These are phyloP conservation scores for Pythium brassicae DNA, from an alignment of 352 stramenopile genomes.

Conservation along the genomic window DNA sequence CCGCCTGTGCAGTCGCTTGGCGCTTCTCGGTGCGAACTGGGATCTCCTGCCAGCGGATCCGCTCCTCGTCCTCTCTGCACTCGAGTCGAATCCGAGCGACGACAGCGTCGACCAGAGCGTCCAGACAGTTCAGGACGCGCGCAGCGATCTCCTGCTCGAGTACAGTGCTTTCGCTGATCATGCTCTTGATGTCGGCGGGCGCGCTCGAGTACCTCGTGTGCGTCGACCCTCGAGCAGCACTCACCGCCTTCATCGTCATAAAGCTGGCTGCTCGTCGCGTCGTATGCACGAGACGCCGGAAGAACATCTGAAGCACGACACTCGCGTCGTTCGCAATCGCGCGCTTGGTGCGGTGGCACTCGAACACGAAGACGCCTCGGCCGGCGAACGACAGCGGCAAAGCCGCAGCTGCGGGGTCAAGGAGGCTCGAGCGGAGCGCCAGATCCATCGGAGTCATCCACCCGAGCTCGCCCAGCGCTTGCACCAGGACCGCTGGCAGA, in stretches of 20 bases:
- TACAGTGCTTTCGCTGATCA: constrained; percentile 10
- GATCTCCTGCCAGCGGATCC: constrained; percentile 25
- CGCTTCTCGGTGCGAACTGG: constrained; percentile 37
- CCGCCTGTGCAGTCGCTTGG: constrained; percentile 17
- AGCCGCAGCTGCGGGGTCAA: constrained; percentile 17
- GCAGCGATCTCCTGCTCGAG: constrained; percentile 22
- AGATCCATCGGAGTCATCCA: constrained; percentile 33
- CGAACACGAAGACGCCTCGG: constrained; percentile 37
- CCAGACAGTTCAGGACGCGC: constrained; percentile 25
- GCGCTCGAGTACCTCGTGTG: constrained; percentile 6
- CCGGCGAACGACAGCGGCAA: constrained; percentile 27
- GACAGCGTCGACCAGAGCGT: constrained; percentile 30
- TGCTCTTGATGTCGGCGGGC: constrained; percentile 3
- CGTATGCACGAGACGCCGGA: constrained; percentile 13
- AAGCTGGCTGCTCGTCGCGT: constrained; percentile 4
- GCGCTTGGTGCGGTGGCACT: constrained; percentile 21
- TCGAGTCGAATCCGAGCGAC: constrained; percentile 13
- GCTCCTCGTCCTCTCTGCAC: constrained; percentile 17
- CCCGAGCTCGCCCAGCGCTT: constrained; percentile 12
- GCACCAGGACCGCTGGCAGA: constrained; percentile 2
- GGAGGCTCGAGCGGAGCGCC: constrained; percentile 8
- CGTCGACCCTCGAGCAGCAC: not conserved
- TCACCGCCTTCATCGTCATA: not conserved
- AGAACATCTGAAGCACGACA: constrained; percentile 32
- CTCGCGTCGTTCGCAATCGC: constrained; percentile 27